Base-by-base conservation (phyloP, 2,329 filamentous ascomycete species). In the Cercospora sp. region DNA sequence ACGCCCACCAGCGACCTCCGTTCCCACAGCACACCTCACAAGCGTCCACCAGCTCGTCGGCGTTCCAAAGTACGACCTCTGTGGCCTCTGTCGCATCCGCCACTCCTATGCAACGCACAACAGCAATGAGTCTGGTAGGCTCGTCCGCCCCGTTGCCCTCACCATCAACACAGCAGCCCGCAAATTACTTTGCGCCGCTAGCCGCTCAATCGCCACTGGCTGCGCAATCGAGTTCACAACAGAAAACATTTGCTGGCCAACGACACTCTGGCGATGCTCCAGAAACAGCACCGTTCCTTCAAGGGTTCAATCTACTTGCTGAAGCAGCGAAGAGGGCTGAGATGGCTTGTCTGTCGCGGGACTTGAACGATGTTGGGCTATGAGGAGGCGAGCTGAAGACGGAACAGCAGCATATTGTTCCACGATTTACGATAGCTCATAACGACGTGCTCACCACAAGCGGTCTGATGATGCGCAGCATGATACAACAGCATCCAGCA, bases 321-420 rank as follows among this genome's bases (percentile, higher is more conserved):
- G 94, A 98, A 83, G 94, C 94, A 1, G 94, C 93, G 53, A 97
- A 96, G 81, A 86, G 94, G 51, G 94, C 94, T 9, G 93, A 97
- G 80, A 91, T 97, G 85, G 92, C 92, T 51, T 89, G 93, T 75
- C 83, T 97, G 78, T 91, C 94, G 85, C 87, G 94, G 70, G 94
- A 97, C 80, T 86, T 98, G 77, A 93, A 92, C 75, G 87, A 89
- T 71, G 86, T 91, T 76, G 87, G 87, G 63, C 64, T 78, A 45
- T 77, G 64, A 55, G 55, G 13, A 20, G 28, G 7, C 12, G 23
- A 28, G 60, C 36, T 62, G 60, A 18, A 30, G 23, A 28, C 18
- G 59, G 39, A 26, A 23, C 28, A 59, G 16, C 36, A 62, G 60
- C 42, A 31, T 10, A 13, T 31, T 20, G 26, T 58, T 31, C n/a